Evolutionary conservation across 371 early-diverging fungal species (phyloP).

Genomic region (Syncephalastrum racemosum): DNA sequence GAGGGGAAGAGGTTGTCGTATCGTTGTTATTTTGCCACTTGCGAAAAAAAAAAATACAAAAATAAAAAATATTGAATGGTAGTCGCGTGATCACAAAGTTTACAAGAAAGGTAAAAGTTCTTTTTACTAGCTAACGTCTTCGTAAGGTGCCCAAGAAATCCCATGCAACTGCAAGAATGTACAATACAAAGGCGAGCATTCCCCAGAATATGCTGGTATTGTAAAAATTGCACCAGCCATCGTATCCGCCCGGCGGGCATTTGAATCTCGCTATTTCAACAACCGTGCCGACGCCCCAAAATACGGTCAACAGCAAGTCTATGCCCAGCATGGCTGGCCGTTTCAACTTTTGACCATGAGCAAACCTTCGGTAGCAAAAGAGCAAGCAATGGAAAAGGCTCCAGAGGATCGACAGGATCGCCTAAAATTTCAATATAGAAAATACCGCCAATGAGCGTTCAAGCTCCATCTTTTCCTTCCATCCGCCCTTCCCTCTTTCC

Average conservation of each 20-base stretch:
- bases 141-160: constrained; percentile 46
- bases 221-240: constrained; percentile 55
- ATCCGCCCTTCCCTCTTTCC: background rate
- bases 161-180: constrained; percentile 42
- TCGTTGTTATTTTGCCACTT: no score
- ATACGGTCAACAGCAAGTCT: constrained; percentile 45
- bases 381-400: constrained; percentile 37
- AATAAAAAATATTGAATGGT: no score
- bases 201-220: constrained; percentile 55
- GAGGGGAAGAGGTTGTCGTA: no score
- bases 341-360: constrained; percentile 41
- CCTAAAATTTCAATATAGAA: constrained; percentile 15
- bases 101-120: no score
- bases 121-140: background rate
- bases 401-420: constrained; percentile 47
- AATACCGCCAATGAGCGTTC: background rate
- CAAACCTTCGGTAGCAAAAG: constrained; percentile 42
- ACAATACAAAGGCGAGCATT: constrained; percentile 42
- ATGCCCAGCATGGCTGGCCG: constrained; percentile 39
- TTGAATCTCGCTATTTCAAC: constrained; percentile 48
- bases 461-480: constrained; percentile 8
- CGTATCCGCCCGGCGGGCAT: constrained; percentile 46
- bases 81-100: no score
- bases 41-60: no score
- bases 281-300: constrained; percentile 56